These are phyloP conservation scores for Erythrophleum ivorense DNA, from an alignment of 331 rosid species.

Conservation along the genomic window DNA sequence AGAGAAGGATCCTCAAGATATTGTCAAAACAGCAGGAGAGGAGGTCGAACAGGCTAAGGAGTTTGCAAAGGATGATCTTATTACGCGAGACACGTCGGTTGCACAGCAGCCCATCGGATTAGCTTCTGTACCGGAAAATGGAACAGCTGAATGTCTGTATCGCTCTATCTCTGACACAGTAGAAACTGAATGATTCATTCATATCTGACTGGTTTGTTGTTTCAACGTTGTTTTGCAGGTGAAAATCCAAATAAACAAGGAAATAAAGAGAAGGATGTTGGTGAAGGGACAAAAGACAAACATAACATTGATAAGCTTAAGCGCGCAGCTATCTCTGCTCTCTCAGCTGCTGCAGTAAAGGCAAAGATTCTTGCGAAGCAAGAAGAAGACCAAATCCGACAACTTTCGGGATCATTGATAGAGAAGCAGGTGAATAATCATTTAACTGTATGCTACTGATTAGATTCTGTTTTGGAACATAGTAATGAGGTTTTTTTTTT, in stretches of 20 bases:
- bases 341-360: conserved; percentile 91
- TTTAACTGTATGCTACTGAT: too few species aligned
- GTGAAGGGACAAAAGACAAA: conserved; percentile 42
- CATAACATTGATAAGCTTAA: conserved; percentile 64
- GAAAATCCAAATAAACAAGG: conserved; percentile 53
- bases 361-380: conserved; percentile 83
- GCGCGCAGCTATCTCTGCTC: conserved; percentile 77
- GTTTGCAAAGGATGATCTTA: too few species aligned
- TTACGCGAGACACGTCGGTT: too few species aligned
- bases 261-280: conserved; percentile 43
- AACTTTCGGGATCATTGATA: conserved; percentile 69
- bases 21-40: too few species aligned
- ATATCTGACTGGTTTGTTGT: conserved; percentile 10
- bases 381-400: conserved; percentile 85
- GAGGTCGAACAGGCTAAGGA: too few species aligned
- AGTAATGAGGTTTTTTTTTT: too few species aligned
- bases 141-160: too few species aligned
- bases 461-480: too few species aligned
- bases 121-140: too few species aligned
- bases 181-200: conserved; percentile 23
- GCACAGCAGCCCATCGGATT: too few species aligned
- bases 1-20: too few species aligned
- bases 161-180: too few species aligned
- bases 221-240: conserved; percentile 59
- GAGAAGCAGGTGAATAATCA: conserved; percentile 96